Evolutionary conservation across 1,284 basidiomycete genomes (phyloP), one percentile per base, ranked within the genome.

Genomic region (Trichosporon sp.): DNA sequence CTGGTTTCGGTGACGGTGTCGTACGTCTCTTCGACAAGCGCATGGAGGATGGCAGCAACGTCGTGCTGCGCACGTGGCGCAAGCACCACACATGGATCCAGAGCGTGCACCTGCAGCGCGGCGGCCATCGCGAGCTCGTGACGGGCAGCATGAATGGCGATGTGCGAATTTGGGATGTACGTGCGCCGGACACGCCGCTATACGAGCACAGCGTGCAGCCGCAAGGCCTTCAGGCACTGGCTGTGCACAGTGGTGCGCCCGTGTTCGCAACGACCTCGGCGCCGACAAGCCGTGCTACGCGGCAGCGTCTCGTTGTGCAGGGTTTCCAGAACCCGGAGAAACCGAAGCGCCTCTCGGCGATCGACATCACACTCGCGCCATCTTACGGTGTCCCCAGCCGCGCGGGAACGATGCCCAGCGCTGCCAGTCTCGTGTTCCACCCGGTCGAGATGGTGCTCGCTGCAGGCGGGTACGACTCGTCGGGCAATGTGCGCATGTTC

Each of bases 61-160:
- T 96, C 56, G 91, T 96, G 4, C 68, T 83, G 56, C 86, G 92
- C 65, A 89, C 90, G 2, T 98, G 92, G 83, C 86, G 89, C 63
- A 91, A 93, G 66, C 96, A 99, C 84, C 87, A 88, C 40, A 90
- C 92, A 8, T 98, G 96, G 95, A 90, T 98, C 19, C 93, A 95
- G 82, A 94, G 91, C 75, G 92, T 96, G 40, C 90, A 91, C 75
- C 91, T 95, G 86, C 92, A 98, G 84, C 90, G 91, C 10, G 89
- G 88, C 2, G 86, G 89, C 6, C 85, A 87, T 21, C 87, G 88
- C 16, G 93, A 96, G 78, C 89, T 98, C 75, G 85, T 98, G 10
- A 94, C 94, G n/a, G 95, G 92, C 72, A 98, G 96, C 79, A 85
- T 94, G 81, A 92, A 94, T 78, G 97, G 97, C 1, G 91, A 94